Evolutionary conservation across 179 eudicot species (phyloP), one percentile per base, ranked within the genome.

Genomic region (Beta lomatogona): DNA sequence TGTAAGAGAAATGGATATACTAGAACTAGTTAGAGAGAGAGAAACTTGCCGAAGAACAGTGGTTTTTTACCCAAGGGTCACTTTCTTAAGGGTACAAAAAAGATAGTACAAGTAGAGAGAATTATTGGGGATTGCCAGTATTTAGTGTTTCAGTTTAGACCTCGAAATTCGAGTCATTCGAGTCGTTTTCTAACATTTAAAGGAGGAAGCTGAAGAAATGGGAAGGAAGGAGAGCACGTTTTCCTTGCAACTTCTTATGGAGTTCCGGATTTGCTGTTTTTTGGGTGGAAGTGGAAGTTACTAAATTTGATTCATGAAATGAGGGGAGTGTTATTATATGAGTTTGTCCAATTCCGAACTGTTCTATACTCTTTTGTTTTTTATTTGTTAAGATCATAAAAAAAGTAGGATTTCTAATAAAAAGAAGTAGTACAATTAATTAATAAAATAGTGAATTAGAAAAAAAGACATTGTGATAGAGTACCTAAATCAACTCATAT

Each of bases 21-120:
- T 36, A 36, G 41, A 36, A 36, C 41, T 36, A 36, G 41, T 36
- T 36, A 36, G 41, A 41, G 9, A 48, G 9, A 19, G 59, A 82
- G 69, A 63, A 25, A 71, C 73, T 82, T 82, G 60, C 84, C 68
- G 61, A 76, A 41, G 52, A 36, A 36, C 41, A 9, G 78, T 4
- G 68, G 11, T 22, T 21, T 21, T 71, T 71, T 71, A 31, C 6
- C 41, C 10, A 11, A 63, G 57, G 71, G 79, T 73, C 76, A 25
- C 41, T 46, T 64, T 57, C 50, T 22, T 10, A 21, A 36, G 41
- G 41, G 41, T 36, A 36, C 2, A 36, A 36, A 36, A 36, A 36
- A 36, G 41, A 36, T 36, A 36, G 41, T 44, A 36, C 55, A 55
- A 41, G 25, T 12, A 12, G 58, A 21, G 21, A 19, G 28, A 71